These are phyloP conservation scores for Paecilomyces sp. DNA, from an alignment of 2,329 filamentous ascomycete species.

Conservation along the genomic window DNA sequence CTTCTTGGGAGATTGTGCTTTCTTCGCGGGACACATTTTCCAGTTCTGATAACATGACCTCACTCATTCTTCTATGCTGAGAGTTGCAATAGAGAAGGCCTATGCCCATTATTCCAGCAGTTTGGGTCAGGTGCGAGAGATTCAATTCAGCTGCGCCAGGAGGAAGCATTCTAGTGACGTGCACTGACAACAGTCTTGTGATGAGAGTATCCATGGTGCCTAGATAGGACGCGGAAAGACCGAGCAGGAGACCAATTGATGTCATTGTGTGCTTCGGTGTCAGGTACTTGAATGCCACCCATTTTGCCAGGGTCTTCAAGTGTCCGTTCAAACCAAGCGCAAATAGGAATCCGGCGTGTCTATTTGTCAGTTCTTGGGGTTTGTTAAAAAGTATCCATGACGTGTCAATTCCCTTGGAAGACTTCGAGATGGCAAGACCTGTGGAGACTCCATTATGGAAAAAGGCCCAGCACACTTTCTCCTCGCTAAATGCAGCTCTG, in stretches of 20 bases:
- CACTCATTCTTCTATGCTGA: constrained; percentile 96
- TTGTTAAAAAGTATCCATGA: constrained; percentile 99
- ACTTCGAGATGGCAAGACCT: constrained; percentile 80
- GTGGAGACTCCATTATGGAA: constrained; percentile 96
- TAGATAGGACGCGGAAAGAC: constrained; percentile 85
- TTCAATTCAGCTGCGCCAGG: constrained; percentile 90
- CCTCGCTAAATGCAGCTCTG: constrained; percentile 78
- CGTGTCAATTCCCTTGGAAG: constrained; percentile 90
- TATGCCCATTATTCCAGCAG: constrained; percentile 94
- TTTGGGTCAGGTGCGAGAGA: constrained; percentile 85
- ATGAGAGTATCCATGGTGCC: constrained; percentile 97
- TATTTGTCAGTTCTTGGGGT: constrained; percentile 81
- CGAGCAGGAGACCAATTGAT: constrained; percentile 87
- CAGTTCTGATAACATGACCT: constrained; percentile 97
- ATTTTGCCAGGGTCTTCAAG: constrained; percentile 88
- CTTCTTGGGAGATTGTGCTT: constrained; percentile 58
- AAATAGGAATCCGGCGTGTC: constrained; percentile 90
- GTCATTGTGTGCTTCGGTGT: constrained; percentile 99
- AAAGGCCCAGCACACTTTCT: constrained; percentile 97
- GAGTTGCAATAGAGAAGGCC: constrained; percentile 90
- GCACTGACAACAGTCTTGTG: constrained; percentile 85
- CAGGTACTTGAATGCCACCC: constrained; percentile 98
- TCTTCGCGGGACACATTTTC: constrained; percentile 82
- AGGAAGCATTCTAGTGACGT: constrained; percentile 91
- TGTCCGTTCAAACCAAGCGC: constrained; percentile 91